Base-by-base conservation (phyloP, 495 filamentous ascomycete species). In the Xylaria cubensis region DNA sequence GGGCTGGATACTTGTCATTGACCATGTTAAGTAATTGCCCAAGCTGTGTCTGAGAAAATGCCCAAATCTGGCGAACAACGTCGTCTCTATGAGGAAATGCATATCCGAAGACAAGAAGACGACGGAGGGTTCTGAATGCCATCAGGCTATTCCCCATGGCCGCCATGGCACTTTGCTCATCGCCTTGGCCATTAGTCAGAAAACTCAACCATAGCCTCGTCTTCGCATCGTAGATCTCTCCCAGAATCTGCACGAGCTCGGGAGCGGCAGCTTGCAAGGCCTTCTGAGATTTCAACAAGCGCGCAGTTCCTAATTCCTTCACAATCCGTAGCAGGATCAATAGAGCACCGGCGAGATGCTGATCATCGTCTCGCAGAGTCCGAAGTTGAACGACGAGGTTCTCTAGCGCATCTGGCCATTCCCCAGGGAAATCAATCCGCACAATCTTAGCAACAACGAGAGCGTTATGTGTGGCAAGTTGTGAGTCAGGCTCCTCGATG, bases 371-470 rank as follows among this genome's bases (percentile, higher is more conserved):
- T 67, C 81, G 83, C 7, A 80, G 78, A 0, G 74, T 71, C 64
- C 90, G 88, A 15, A 95, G 87, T 50, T 88, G 83, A 61, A 85
- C 79, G 71, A 92, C 89, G 29, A 97, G 82, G 12, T 79, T 82
- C 24, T 82, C 79, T n/a, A 91, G 79, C 51, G 86, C 85, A 39
- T 89, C 85, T 3, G 88, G 85, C 93, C 96, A 99, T 24, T 95
- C 93, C 62, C 86, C 82, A 4, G 96, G 96, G 80, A 92, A 98
- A 75, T 98, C 96, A 77, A 92, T 91, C 24, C 96, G 87, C 55
- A 94, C 88, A 42, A 98, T 91, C 80, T 97, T 99, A 10, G 94
- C 92, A 58, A 94, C 85, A 68, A 94, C 90, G 63, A 99, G 85
- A 10, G 95, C 92, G 82, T 97, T 97, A 75, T 97, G 93, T 46